Base-by-base conservation (phyloP, 768 basidiomycete genomes). In the Aureoboletus auriporus region DNA sequence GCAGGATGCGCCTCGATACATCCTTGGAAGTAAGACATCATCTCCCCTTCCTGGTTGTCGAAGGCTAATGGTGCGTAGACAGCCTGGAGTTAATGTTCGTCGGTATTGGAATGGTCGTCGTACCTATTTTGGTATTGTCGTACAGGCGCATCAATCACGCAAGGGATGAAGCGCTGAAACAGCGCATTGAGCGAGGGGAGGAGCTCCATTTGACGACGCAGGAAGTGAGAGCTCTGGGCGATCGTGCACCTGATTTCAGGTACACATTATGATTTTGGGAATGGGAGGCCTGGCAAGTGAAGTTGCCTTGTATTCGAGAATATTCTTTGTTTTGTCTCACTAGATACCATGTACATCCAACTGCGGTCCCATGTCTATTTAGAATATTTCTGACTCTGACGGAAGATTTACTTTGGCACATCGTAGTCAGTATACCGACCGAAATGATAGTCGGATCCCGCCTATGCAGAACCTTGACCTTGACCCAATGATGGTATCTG, bases 51-150 rank as follows among this genome's bases (percentile, higher is more conserved):
- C 44, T 26, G 34, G 31, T 11, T 35, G 10, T 3, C 2, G 4
- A 1, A 29, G 8, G 33, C 20, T 36, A 13, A 13, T 10, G 31
- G 7, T 10, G 36, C 7, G 9, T 23, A 84, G 84, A 85, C 56
- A 81, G 69, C 1, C 43, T 83, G 13, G 83, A 84, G 61, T 67
- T 86, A 16, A 83, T 83, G 80, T 83, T 86, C 49, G 73, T 84
- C 17, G 78, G 78, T 4, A 80, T 88, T 27, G 84, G 84, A 0
- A 68, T 84, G 55, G 68, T 84, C 7, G 60, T 64, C 29, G 55
- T 81, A 1, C 79, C 79, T 0, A 63, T 77, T 17, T 68, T 75
- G 10, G 71, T 78, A 5, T 31, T 82, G 6, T 40, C 64, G 2
- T 86, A 86, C 59, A 73, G 42, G 33, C 71, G 71, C 36, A 81